Evolutionary conservation across 176 grass and related monocot genomes (phyloP).

Genomic region (Lolium rigidum): DNA sequence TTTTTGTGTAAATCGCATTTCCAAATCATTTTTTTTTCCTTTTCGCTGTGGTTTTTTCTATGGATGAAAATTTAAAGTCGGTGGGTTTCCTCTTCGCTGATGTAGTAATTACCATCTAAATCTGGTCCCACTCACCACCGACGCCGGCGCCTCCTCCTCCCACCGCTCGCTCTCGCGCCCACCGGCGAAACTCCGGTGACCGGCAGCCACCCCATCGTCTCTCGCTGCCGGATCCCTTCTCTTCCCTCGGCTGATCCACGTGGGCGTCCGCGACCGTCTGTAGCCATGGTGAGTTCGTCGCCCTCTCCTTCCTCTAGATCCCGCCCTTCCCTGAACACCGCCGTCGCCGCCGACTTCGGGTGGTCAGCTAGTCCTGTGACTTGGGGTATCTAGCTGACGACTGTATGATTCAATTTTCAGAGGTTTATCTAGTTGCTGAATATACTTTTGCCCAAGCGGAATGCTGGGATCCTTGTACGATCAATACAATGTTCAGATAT

Average conservation of each 20-base stretch:
- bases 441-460: neutral
- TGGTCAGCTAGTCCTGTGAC: neutral
- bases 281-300: neutral
- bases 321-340: neutral
- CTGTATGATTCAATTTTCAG: neutral
- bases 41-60: too few species aligned
- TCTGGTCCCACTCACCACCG: neutral
- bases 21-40: too few species aligned
- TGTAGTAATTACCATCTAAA: too few species aligned
- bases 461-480: neutral
- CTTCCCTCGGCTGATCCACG: neutral
- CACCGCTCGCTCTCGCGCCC: neutral
- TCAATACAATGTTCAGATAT: neutral
- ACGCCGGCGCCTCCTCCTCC: slow-evolving; percentile 13
- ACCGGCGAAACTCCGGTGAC: neutral
- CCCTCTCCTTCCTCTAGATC: slow-evolving; percentile 19
- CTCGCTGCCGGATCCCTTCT: neutral
- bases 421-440: neutral
- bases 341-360: neutral
- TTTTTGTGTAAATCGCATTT: too few species aligned
- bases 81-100: too few species aligned
- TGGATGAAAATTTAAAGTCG: too few species aligned
- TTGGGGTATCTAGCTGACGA: neutral
- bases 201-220: neutral
- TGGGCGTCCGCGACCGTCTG: neutral